A percentile compares a stretch with the other conserved stretches of the same genome.
Conservation (phyloP, 306 rosid genomes). For the Rubus idaeus region DNA sequence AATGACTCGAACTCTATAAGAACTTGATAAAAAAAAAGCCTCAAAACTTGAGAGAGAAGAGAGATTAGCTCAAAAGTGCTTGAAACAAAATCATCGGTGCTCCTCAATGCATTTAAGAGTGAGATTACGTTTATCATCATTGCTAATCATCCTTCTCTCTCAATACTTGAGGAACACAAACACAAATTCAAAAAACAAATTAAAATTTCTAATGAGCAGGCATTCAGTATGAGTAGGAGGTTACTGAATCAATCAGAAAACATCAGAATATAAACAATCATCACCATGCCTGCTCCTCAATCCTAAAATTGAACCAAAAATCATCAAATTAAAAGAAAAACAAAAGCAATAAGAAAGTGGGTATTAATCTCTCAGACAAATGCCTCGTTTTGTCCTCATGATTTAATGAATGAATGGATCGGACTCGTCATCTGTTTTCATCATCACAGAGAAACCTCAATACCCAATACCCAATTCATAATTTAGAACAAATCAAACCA, state of each 20-base stretch:
- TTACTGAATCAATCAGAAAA: slow-evolving; percentile 33
- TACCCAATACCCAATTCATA: background rate
- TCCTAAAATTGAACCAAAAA: background rate
- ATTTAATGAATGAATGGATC: slow-evolving; percentile 65
- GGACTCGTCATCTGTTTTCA: slow-evolving; percentile 79
- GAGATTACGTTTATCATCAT: slow-evolving; percentile 42
- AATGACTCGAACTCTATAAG: too few relatives aligned
- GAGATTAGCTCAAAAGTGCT: slow-evolving; percentile 84
- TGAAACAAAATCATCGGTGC: slow-evolving; percentile 59
- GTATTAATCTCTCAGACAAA: slow-evolving; percentile 77
- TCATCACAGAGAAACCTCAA: slow-evolving; percentile 80
- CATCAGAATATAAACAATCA: slow-evolving; percentile 29
- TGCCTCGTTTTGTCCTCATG: slow-evolving; percentile 88
- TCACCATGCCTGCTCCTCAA: slow-evolving; percentile 46
- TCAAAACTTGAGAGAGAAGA: slow-evolving; percentile 12
- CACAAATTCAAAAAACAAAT: background rate
- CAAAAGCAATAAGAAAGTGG: background rate
- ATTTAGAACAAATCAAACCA: background rate
- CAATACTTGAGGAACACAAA: background rate
- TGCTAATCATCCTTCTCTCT: slow-evolving; percentile 30
- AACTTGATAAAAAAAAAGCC: too few relatives aligned
- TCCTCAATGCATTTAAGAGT: slow-evolving; percentile 27
- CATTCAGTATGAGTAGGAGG: slow-evolving; percentile 98
- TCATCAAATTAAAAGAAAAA: background rate
- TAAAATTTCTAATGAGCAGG: slow-evolving; percentile 1